Percentiles rank a stretch among this genome's conserved stretches.
Evolutionary conservation across 192 early-diverging fungal species (phyloP).

Genomic region (Mycoemilia scoparia): DNA sequence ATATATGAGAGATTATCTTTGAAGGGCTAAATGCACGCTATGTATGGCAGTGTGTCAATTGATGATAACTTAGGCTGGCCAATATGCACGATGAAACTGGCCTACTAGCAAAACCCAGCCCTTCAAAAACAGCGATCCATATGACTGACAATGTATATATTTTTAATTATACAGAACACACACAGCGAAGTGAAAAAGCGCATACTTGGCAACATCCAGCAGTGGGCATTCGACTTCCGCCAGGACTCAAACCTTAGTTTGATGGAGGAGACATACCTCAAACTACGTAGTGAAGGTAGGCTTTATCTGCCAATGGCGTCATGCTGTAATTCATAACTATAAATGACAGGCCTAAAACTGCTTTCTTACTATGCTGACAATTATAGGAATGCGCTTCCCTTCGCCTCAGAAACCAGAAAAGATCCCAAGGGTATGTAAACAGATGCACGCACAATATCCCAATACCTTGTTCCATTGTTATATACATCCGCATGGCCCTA

Average conservation of each 20-base stretch:
- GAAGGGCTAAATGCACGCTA: too few relatives aligned
- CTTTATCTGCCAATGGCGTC: too few relatives aligned
- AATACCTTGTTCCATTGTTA: too few relatives aligned
- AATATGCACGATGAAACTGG: too few relatives aligned
- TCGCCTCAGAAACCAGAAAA: constrained; percentile 71
- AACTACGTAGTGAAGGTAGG: constrained; percentile 19
- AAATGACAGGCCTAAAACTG: constrained; percentile 7
- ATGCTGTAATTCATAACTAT: too few relatives aligned
- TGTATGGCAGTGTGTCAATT: background rate
- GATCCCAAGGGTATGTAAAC: constrained; percentile 34
- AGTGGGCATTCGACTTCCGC: constrained; percentile 76
- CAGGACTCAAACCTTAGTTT: constrained; percentile 58
- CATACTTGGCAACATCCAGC: constrained; percentile 75
- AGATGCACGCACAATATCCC: background rate
- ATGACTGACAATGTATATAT: background rate
- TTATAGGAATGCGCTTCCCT: constrained; percentile 46
- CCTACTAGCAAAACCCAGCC: too few relatives aligned
- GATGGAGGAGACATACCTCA: constrained; percentile 55
- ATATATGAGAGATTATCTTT: too few relatives aligned
- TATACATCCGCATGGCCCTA: too few relatives aligned
- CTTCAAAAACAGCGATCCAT: background rate
- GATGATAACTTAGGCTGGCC: too few relatives aligned
- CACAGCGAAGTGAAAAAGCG: constrained; percentile 66
- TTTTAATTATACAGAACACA: constrained; percentile 21
- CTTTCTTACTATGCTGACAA: too few relatives aligned